Base-by-base conservation (phyloP, 2,329 filamentous ascomycete species). In the Endoconidiophora polonica region DNA sequence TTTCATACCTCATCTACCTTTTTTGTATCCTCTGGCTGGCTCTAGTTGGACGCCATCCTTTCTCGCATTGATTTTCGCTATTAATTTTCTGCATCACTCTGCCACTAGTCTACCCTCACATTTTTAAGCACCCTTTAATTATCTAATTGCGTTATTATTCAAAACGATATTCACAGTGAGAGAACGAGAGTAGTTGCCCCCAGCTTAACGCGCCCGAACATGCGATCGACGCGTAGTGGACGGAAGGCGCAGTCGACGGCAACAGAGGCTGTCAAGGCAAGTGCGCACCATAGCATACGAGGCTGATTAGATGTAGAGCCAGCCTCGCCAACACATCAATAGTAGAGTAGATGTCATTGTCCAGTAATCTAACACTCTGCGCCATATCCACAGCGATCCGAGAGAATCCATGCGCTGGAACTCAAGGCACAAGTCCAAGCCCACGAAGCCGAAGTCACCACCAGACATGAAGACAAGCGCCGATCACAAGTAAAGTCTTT, bases 381-480 rank as follows among this genome's bases (percentile, higher is more conserved):
- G 20, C 23, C 24, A 16, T 12, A 37, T 37, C 12, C 26, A 20
- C 39, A 53, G 51, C 47, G 51, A 40, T 53, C 51, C 22, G 20
- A 46, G 41, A 41, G 56, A 52, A 55, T 52, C 18, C 36, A 52
- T 37, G 44, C 46, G 16, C 48, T 54, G n/a, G 42, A 65, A 74
- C 36, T 71, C 73, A 55, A 63, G 70, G 22, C 72, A 87, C 48
- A 85, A 93, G 61, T 66, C 83, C 54, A 76, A 76, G 57, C 85
- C 88, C 61, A 77, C 82, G 56, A 71, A 73, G 53, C 82, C 36
- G 74, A 84, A 48, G 68, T 81, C 9, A 70, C 93, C 50, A 67
- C 77, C 56, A 83, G 84, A 58, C 78, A 86, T 56, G 88, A 96
- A 62, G 77, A 81, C 53, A 70, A 76, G 38, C 79, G 88, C 44